phyloP scores from a whole-genome alignment of 495 filamentous ascomycete species.

The Copromyces sp. region DNA sequence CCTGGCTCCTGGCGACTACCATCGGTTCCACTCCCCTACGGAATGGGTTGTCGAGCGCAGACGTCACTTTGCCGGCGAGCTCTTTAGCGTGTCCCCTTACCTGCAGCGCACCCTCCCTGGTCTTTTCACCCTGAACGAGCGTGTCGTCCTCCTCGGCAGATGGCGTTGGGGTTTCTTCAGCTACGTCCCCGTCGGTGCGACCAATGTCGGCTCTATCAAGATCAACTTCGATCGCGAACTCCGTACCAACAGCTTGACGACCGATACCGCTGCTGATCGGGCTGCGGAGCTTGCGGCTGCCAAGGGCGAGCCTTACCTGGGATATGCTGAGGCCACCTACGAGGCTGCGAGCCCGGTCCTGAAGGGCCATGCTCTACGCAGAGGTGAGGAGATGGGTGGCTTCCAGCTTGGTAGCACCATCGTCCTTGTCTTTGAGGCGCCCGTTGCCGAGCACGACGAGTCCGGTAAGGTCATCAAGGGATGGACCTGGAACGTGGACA shows the following conservation, averaged over 20 bases:
- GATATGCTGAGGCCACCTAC: conserved; percentile 88
- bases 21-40: conserved; percentile 91
- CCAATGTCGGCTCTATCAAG: conserved; percentile 96
- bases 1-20: conserved; percentile 96
- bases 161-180: conserved; percentile 98
- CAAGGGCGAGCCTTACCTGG: conserved; percentile 69
- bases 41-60: conserved; percentile 89
- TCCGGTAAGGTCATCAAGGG: conserved; percentile 55
- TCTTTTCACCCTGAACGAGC: conserved; percentile 92
- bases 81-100: conserved; percentile 92
- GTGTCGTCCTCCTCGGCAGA: conserved; percentile 83
- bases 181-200: conserved; percentile 90
- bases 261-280: conserved; percentile 77
- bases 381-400: conserved; percentile 95
- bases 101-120: conserved; percentile 84
- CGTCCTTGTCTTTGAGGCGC: conserved; percentile 94
- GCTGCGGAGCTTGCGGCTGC: conserved; percentile 67
- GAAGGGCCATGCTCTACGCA: conserved; percentile 67
- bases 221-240: conserved; percentile 96
- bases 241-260: conserved; percentile 81
- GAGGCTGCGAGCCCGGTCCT: conserved; percentile 64
- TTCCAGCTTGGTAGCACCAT: conserved; percentile 95
- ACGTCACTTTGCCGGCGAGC: conserved; percentile 91
- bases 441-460: conserved; percentile 53
- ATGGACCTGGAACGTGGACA: conserved; percentile 73